Evolutionary conservation across 352 stramenopile genomes (phyloP).

Genomic region (Globisporangium cederbergense): DNA sequence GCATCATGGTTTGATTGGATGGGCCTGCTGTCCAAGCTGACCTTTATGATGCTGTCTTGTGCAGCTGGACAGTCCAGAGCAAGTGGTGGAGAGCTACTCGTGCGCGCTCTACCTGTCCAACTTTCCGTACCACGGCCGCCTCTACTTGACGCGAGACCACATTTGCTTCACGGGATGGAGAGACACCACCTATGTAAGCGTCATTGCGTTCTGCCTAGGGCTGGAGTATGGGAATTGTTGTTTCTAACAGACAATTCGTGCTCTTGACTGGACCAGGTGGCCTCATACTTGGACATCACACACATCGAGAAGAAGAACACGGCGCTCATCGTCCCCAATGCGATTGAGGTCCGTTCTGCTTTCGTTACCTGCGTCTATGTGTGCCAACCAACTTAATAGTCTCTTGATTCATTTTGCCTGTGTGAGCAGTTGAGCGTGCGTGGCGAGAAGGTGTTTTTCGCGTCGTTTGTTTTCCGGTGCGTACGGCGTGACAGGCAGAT

Average conservation of each 20-base stretch:
- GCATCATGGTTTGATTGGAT: neutral
- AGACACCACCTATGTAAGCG: slow-evolving; percentile 73
- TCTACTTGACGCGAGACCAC: slow-evolving; percentile 73
- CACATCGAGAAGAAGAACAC: slow-evolving; percentile 84
- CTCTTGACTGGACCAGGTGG: slow-evolving; percentile 32
- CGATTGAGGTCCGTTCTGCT: slow-evolving; percentile 57
- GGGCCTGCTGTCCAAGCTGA: neutral
- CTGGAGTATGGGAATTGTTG: neutral
- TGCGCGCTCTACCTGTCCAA: slow-evolving; percentile 78
- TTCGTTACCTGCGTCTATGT: neutral
- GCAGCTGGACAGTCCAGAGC: slow-evolving; percentile 60
- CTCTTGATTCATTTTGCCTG: neutral
- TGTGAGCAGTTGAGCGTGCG: slow-evolving; percentile 52
- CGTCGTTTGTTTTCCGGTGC: slow-evolving; percentile 82
- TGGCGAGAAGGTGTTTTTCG: slow-evolving; percentile 74
- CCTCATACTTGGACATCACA: slow-evolving; percentile 70
- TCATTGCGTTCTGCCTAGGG: neutral
- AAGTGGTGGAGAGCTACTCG: slow-evolving; percentile 84
- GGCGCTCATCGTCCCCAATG: slow-evolving; percentile 81
- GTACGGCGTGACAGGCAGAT: neutral
- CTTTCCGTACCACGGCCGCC: slow-evolving; percentile 74
- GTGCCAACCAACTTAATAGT: neutral
- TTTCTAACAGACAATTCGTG: neutral
- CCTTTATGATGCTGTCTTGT: slow-evolving; percentile 1
- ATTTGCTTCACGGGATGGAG: slow-evolving; percentile 83